Conservation (phyloP, 768 basidiomycete species). For the Vishniacozyma victoriae region DNA sequence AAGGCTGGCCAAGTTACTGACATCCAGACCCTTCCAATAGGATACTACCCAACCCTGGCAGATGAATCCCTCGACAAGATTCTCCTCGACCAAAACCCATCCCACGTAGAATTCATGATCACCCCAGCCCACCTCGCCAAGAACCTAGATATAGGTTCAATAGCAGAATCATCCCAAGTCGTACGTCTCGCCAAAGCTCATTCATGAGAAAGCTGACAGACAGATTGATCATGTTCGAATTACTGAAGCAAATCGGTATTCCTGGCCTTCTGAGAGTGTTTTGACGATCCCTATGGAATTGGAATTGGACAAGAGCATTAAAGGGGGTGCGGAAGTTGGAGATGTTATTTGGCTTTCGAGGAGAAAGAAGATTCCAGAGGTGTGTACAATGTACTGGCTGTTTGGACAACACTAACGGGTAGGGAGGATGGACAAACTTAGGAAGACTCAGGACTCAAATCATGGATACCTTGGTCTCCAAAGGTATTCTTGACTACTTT, state of each 20-base stretch:
- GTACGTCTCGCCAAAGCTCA: not conserved
- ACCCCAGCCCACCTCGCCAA: constrained; percentile 30
- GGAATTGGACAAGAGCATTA: constrained; percentile 22
- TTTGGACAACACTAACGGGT: not conserved
- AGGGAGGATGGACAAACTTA: constrained; percentile 83
- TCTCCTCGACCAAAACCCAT: constrained; percentile 38
- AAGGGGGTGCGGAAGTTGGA: constrained; percentile 39
- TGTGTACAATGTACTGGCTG: constrained; percentile 9
- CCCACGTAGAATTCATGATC: constrained; percentile 44
- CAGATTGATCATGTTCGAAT: constrained; percentile 44
- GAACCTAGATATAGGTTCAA: constrained; percentile 16
- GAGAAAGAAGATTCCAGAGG: constrained; percentile 44
- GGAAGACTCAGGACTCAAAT: constrained; percentile 63
- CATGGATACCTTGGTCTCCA: constrained; percentile 60
- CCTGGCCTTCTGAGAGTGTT: constrained; percentile 37
- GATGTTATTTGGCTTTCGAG: constrained; percentile 46
- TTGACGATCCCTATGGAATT: constrained; percentile 28
- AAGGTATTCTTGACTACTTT: constrained; percentile 50
- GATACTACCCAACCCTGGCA: constrained; percentile 44
- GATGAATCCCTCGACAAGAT: constrained; percentile 42
- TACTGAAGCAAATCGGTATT: constrained; percentile 27
- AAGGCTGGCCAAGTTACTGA: not conserved
- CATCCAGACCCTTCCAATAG: constrained; percentile 41
- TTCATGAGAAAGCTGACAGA: not conserved
- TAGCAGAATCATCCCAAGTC: constrained; percentile 13